These are phyloP conservation scores for Pythium monospermum DNA, from an alignment of 352 stramenopile genomes.

Conservation along the genomic window DNA sequence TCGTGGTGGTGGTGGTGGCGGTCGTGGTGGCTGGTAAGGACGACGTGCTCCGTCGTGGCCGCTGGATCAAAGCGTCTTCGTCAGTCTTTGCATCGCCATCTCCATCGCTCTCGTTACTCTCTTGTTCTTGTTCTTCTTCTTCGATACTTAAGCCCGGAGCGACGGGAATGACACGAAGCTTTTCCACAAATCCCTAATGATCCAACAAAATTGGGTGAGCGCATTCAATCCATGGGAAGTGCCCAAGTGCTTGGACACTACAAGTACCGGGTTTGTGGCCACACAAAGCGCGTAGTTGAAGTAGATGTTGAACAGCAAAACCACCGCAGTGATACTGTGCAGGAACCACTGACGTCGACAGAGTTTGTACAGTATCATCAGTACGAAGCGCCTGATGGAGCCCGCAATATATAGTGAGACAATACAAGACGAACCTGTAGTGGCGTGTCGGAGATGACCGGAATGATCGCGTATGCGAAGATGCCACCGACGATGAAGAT, in stretches of 20 bases:
- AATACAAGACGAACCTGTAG: neutral
- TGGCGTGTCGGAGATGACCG: constrained; percentile 13
- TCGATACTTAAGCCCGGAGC: too few relatives aligned
- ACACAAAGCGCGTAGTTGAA: constrained; percentile 42
- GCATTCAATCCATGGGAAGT: neutral
- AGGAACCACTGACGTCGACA: constrained; percentile 5
- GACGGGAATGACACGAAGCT: neutral
- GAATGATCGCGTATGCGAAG: constrained; percentile 24
- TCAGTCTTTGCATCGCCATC: constrained; percentile 8
- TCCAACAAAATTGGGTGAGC: neutral
- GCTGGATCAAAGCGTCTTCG: constrained; percentile 12
- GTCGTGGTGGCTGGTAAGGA: neutral
- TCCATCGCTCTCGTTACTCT: constrained; percentile 7
- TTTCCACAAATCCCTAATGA: constrained; percentile 13
- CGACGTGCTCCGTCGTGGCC: neutral
- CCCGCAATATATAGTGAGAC: neutral
- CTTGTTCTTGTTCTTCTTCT: neutral
- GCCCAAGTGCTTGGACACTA: neutral
- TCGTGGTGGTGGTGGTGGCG: neutral
- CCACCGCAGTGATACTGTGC: constrained; percentile 7
- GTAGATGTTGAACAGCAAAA: constrained; percentile 26
- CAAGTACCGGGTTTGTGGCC: constrained; percentile 26
- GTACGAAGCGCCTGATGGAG: neutral
- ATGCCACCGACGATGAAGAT: constrained; percentile 24
- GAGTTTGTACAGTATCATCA: too few relatives aligned